These are phyloP conservation scores for Aspergillus fumigatus DNA, from an alignment of 2,329 filamentous ascomycete species.

Conservation along the genomic window DNA sequence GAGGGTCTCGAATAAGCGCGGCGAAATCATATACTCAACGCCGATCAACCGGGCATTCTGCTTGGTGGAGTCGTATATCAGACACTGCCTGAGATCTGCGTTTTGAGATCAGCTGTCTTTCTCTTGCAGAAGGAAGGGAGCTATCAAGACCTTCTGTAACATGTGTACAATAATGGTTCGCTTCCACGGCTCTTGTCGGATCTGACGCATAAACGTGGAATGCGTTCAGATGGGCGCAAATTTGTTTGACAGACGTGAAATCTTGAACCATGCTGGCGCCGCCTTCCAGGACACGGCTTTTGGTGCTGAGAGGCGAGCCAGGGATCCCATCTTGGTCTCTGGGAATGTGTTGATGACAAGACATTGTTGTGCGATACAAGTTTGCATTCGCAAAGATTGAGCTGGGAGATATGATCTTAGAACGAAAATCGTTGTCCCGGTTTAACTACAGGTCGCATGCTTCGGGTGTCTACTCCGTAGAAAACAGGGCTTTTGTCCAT, in stretches of 20 bases:
- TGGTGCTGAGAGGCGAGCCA: conserved; percentile 30
- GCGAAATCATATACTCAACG: conserved; percentile 82
- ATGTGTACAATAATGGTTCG: conserved; percentile 83
- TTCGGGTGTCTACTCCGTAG: background rate
- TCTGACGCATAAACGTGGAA: conserved; percentile 79
- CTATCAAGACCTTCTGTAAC: conserved; percentile 54
- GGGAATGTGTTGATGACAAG: conserved; percentile 3
- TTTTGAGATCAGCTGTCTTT: background rate
- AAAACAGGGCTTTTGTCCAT: background rate
- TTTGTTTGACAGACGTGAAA: conserved; percentile 66
- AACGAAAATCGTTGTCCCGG: background rate
- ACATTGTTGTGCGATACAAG: background rate
- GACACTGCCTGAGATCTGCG: conserved; percentile 72
- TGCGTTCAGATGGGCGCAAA: conserved; percentile 83
- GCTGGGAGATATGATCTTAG: background rate
- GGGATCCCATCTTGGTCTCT: conserved; percentile 14
- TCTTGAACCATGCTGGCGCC: conserved; percentile 36
- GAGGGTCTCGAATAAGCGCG: conserved; percentile 62
- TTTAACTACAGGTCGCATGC: background rate
- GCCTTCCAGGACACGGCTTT: conserved; percentile 36
- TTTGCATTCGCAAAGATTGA: background rate
- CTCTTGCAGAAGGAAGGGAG: background rate
- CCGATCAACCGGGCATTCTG: conserved; percentile 71
- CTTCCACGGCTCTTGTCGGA: conserved; percentile 63
- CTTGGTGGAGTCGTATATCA: conserved; percentile 71